Conservation (phyloP, 148 eudicot species). For the Amaranthus palmeri region DNA sequence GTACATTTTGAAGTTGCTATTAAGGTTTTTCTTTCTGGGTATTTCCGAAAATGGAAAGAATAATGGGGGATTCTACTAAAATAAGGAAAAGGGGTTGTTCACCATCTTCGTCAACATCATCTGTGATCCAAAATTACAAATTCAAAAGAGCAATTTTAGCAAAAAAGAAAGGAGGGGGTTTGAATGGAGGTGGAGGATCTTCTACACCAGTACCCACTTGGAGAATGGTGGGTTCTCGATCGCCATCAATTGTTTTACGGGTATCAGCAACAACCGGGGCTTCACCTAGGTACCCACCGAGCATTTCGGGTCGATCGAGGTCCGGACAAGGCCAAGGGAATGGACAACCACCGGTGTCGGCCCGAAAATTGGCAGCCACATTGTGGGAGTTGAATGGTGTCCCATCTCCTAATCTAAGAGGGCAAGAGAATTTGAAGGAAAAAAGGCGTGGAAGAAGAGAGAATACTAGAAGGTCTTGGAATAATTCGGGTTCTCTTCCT, state of each 20-base stretch:
- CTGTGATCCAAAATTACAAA: constrained; percentile 56
- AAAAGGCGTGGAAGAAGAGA: constrained; percentile 35
- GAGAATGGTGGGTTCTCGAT: constrained; percentile 48
- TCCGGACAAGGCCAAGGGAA: constrained; percentile 31
- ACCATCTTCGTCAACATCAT: constrained; percentile 79
- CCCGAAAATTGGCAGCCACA: constrained; percentile 88
- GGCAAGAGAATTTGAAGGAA: constrained; percentile 26
- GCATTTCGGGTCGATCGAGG: constrained; percentile 31
- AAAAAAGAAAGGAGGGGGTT: constrained; percentile 36
- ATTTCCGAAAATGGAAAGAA: constrained; percentile 22
- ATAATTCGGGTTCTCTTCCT: constrained; percentile 43
- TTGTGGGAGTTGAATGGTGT: constrained; percentile 90
- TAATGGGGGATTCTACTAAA: constrained; percentile 39
- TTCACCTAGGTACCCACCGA: constrained; percentile 45
- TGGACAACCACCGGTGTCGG: constrained; percentile 55
- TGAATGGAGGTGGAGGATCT: constrained; percentile 38
- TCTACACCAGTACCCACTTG: constrained; percentile 74
- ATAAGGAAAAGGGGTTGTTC: constrained; percentile 87
- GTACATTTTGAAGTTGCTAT: background rate
- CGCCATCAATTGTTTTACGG: constrained; percentile 35
- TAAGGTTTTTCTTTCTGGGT: background rate
- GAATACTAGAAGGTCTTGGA: constrained; percentile 28
- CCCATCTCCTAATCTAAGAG: constrained; percentile 34
- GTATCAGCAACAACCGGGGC: constrained; percentile 33
- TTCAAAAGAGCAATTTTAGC: constrained; percentile 75